Evolutionary conservation across 2,329 filamentous ascomycete species (phyloP).

Genomic region (Exophiala mesophila): DNA sequence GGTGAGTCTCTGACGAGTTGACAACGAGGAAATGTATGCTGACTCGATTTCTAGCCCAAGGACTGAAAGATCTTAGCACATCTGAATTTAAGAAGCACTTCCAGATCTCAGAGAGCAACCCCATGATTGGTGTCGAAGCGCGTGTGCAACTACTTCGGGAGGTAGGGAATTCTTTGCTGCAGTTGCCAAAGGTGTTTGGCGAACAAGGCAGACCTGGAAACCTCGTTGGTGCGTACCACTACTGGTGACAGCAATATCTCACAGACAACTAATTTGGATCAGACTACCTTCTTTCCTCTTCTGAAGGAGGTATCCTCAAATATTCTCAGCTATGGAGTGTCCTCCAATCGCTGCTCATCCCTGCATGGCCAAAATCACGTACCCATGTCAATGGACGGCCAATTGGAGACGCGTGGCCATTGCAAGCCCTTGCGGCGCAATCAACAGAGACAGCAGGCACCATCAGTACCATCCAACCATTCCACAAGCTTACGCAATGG

Average conservation of each 20-base stretch:
- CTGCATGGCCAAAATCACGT: conserved; percentile 84
- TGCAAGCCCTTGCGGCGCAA: conserved; percentile 71
- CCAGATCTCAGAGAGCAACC: conserved; percentile 73
- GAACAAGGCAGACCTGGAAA: conserved; percentile 80
- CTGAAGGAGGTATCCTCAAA: no score
- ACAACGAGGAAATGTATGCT: no score
- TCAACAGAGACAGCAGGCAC: conserved; percentile 56
- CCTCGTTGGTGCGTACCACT: no score
- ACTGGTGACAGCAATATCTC: no score
- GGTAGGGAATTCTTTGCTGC: conserved; percentile 67
- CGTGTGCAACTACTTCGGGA: conserved; percentile 75
- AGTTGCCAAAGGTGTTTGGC: conserved; percentile 74
- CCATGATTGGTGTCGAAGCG: conserved; percentile 78
- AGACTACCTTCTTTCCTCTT: no score
- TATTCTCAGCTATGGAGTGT: no score
- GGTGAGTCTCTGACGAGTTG: no score
- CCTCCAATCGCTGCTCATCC: conserved; percentile 77
- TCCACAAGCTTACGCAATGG: conserved; percentile 95
- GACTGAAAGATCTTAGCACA: no score
- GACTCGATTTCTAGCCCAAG: conserved; percentile 72
- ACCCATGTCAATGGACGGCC: conserved; percentile 55
- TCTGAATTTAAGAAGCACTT: no score
- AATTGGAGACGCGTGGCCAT: conserved; percentile 92
- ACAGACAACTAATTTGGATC: no score
- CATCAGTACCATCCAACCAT: conserved; percentile 80